These are phyloP conservation scores for Aurinia saxatilis DNA, from an alignment of 345 rosid genomes.

Conservation along the genomic window DNA sequence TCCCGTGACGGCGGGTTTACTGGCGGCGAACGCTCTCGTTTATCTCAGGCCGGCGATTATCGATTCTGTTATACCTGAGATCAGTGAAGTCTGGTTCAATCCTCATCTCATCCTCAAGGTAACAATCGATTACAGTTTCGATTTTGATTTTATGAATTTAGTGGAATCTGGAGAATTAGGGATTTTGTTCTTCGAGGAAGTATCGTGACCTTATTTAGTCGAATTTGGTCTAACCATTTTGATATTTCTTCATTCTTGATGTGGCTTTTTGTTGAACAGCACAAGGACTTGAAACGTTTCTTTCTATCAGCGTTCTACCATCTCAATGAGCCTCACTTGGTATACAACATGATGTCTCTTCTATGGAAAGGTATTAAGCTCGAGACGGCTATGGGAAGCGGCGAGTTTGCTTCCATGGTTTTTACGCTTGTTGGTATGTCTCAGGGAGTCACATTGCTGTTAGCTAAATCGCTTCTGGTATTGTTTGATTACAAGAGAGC, in stretches of 20 bases:
- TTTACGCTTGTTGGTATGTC: constrained; percentile 67
- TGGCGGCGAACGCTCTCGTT: constrained; percentile 67
- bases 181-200: too few species aligned
- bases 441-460: constrained; percentile 69
- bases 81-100: constrained; percentile 75
- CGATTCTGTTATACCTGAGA: constrained; percentile 49
- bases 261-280: constrained; percentile 33
- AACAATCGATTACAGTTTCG: background rate
- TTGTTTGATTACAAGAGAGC: constrained; percentile 53
- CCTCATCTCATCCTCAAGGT: constrained; percentile 89
- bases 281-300: constrained; percentile 69
- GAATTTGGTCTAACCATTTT: background rate
- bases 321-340: constrained; percentile 68
- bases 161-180: background rate
- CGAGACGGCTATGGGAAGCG: constrained; percentile 86
- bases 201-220: too few species aligned
- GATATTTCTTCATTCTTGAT: background rate
- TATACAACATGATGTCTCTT: constrained; percentile 87
- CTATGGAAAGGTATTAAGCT: constrained; percentile 90
- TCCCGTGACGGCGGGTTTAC: constrained; percentile 77
- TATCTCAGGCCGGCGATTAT: constrained; percentile 69
- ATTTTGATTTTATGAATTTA: background rate
- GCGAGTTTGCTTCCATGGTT: constrained; percentile 75
- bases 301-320: constrained; percentile 87
- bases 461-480: constrained; percentile 60